Evolutionary conservation across 2,329 filamentous ascomycete species (phyloP).

Genomic region (Penicillium oxalicum): DNA sequence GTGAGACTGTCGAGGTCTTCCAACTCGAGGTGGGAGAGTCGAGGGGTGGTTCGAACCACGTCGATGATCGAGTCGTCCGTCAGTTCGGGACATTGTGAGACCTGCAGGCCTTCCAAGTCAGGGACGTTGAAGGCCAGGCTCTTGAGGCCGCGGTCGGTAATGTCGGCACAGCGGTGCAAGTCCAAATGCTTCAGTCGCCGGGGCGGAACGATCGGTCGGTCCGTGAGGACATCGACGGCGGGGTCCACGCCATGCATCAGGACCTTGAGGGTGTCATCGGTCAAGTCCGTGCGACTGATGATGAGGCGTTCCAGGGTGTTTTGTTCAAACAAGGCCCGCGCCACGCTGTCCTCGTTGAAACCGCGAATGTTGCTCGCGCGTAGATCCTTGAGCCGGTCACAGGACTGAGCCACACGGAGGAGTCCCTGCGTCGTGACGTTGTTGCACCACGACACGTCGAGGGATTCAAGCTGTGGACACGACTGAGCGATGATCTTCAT

Average conservation of each 20-base stretch:
- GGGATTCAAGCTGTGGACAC: conserved; percentile 72
- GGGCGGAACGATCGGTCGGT: conserved; percentile 66
- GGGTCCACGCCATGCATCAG: conserved; percentile 72
- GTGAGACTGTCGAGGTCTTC: conserved; percentile 77
- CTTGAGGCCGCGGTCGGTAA: conserved; percentile 69
- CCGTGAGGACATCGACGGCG: conserved; percentile 74
- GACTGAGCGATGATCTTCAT: conserved; percentile 79
- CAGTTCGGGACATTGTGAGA: conserved; percentile 70
- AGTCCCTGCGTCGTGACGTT: conserved; percentile 75
- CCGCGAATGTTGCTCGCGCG: conserved; percentile 75
- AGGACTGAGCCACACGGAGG: conserved; percentile 64
- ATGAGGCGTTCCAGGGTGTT: conserved; percentile 81
- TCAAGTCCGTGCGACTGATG: conserved; percentile 70
- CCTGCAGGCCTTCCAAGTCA: conserved; percentile 71
- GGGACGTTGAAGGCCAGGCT: conserved; percentile 69
- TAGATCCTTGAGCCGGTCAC: conserved; percentile 68
- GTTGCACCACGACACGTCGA: conserved; percentile 92
- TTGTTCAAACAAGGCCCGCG: conserved; percentile 66
- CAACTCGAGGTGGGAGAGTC: conserved; percentile 78
- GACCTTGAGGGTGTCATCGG: conserved; percentile 64
- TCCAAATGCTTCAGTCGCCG: conserved; percentile 79
- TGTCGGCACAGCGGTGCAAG: conserved; percentile 66
- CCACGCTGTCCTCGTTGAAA: conserved; percentile 68
- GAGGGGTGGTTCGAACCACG: conserved; percentile 67
- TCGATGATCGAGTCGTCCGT: conserved; percentile 67